Evolutionary conservation across 768 basidiomycete genomes (phyloP).

Genomic region (Hericium coralloides): DNA sequence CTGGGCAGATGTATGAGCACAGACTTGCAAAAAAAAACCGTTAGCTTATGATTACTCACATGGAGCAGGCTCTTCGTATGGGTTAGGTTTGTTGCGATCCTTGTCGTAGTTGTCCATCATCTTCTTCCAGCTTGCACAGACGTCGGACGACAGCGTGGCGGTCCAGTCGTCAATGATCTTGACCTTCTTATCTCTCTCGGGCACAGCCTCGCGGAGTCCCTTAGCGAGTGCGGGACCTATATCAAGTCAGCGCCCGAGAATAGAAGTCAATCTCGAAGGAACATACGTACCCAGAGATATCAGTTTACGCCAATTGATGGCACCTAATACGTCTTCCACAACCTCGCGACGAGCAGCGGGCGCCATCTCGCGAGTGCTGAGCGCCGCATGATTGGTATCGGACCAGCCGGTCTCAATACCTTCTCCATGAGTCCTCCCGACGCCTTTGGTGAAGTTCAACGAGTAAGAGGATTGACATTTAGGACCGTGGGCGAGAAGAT

Average conservation of each 20-base stretch:
- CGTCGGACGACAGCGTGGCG: neutral
- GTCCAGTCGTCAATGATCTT: neutral
- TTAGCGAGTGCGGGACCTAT: neutral
- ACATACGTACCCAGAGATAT: neutral
- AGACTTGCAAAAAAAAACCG: too few relatives aligned
- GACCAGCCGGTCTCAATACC: neutral
- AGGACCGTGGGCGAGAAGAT: conserved; percentile 11
- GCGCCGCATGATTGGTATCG: conserved; percentile 2
- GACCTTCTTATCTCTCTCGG: neutral
- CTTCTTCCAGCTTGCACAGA: neutral
- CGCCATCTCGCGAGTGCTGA: conserved; percentile 10
- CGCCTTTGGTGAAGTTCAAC: neutral
- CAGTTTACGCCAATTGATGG: conserved; percentile 7
- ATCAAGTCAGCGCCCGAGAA: neutral
- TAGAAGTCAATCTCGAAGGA: too few relatives aligned
- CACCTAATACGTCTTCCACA: conserved; percentile 6
- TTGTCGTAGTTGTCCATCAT: neutral
- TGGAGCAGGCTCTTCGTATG: neutral
- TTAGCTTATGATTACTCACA: neutral
- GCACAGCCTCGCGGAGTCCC: neutral
- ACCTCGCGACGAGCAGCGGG: conserved; percentile 5
- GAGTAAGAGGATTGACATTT: conserved; percentile 10
- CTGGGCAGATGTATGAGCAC: too few relatives aligned
- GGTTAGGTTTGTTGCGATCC: neutral
- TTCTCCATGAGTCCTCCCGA: neutral